Base-by-base conservation (phyloP, 169 alveolate genomes). In the Theileria luwenshuni region DNA sequence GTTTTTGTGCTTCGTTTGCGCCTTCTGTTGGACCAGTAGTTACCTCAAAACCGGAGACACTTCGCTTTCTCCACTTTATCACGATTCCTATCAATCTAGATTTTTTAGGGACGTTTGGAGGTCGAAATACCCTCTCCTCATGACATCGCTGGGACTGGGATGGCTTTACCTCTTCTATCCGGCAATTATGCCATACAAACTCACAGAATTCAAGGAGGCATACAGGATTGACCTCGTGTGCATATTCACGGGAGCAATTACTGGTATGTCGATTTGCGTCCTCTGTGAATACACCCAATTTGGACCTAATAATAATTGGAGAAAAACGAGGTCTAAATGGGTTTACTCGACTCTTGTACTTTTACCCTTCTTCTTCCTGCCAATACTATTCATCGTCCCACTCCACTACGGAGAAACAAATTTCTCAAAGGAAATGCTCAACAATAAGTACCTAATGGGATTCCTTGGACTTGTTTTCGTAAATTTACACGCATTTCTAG, bases 181-280 rank as follows among this genome's bases (percentile, higher is more conserved):
- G 8, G 76, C 68, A 13, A 68, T 68, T 28, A 38, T 42, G 8
- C 76, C 76, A 0, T 68, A 49, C 56, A 49, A 68, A 30, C 74
- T 68, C 41, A 33, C 65, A 45, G 35, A 51, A 13, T 68, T 51
- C 10, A 45, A 33, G 51, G 42, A 28, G 21, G 76, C 68, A 3
- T 51, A 68, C 35, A 28, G 41, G 17, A 47, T 68, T 3, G 76
- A 68, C 35, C 56, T 68, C 21, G 3, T 49, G 69, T 23, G 17
- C 13, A 38, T 54, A 15, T 49, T 68, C 51, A 33, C 76, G 13
- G 64, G 42, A 15, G 74, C 71, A 1, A 23, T 30, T 17, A 15
- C 71, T 23, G 45, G 45, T 17, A 13, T 45, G 23, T 35, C 41
- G 6, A 21, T 62, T 3, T 21, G 45, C 3, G n/a, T 62, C 32